phyloP scores from a whole-genome alignment of 371 early-diverging fungal species.

The Chytridium lagenaria region DNA sequence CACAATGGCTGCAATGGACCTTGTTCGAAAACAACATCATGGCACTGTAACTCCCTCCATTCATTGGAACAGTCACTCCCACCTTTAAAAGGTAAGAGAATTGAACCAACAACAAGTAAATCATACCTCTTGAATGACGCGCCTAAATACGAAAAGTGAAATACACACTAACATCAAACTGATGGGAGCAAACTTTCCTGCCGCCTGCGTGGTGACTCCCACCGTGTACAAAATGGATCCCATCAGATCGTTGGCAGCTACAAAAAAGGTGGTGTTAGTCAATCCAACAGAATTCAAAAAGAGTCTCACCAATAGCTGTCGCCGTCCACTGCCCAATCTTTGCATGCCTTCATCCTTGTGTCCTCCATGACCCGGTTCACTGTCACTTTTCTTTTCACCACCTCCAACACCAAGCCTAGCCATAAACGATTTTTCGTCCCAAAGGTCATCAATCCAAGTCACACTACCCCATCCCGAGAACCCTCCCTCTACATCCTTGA shows the following conservation, averaged over 20 bases:
- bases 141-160: slow-evolving; percentile 60
- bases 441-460: not conserved
- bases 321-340: slow-evolving; percentile 57
- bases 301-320: slow-evolving; percentile 52
- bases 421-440: not conserved
- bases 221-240: slow-evolving; percentile 63
- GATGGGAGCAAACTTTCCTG: slow-evolving; percentile 64
- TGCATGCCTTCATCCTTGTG: slow-evolving; percentile 2
- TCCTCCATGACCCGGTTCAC: too few species aligned
- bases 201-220: slow-evolving; percentile 53
- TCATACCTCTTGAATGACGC: slow-evolving; percentile 61
- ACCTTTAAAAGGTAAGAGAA: not conserved
- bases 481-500: slow-evolving; percentile 21
- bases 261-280: not conserved
- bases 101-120: slow-evolving; percentile 25
- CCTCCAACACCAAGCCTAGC: too few species aligned
- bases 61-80: slow-evolving; percentile 49
- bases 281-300: not conserved
- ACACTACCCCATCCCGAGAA: slow-evolving; percentile 28
- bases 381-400: too few species aligned
- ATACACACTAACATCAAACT: slow-evolving; percentile 56
- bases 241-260: slow-evolving; percentile 60
- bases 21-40: slow-evolving; percentile 59
- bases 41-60: slow-evolving; percentile 63
- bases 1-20: slow-evolving; percentile 55